These are phyloP conservation scores for Elaeis oleifera DNA, from an alignment of 202 grass and related monocot genomes.

Conservation along the genomic window DNA sequence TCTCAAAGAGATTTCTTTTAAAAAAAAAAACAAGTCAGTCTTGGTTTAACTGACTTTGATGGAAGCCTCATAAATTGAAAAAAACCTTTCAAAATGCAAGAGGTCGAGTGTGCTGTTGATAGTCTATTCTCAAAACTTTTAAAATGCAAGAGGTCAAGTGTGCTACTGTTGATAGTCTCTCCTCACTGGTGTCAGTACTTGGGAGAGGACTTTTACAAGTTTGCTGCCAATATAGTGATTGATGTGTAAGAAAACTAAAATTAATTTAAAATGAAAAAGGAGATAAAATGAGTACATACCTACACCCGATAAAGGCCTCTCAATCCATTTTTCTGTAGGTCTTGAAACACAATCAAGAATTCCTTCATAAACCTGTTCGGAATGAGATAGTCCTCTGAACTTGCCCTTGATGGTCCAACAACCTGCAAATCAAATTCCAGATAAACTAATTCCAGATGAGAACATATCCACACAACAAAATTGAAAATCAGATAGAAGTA, in stretches of 20 bases:
- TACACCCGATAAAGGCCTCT: constrained; percentile 80
- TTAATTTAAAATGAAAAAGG: background rate
- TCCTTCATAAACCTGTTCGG: constrained; percentile 65
- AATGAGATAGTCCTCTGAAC: constrained; percentile 38
- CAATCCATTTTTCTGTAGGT: constrained; percentile 73
- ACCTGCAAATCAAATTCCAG: constrained; percentile 38
- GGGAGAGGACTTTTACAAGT: background rate
- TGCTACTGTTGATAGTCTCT: background rate
- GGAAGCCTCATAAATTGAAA: no score
- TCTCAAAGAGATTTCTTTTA: no score
- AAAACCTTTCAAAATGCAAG: no score
- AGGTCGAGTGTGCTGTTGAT: no score
- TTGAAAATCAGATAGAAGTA: no score
- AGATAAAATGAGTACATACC: constrained; percentile 34
- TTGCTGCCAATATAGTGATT: background rate
- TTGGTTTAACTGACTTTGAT: no score
- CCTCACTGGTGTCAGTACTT: background rate
- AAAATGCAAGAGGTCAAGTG: no score
- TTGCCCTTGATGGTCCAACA: constrained; percentile 39
- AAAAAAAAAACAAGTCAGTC: no score
- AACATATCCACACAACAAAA: no score
- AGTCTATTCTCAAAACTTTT: background rate
- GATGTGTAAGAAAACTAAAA: background rate
- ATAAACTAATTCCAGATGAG: no score
- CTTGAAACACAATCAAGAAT: constrained; percentile 77